phyloP scores from a whole-genome alignment of 139 green algal species.

The Coelastrella sp. region DNA sequence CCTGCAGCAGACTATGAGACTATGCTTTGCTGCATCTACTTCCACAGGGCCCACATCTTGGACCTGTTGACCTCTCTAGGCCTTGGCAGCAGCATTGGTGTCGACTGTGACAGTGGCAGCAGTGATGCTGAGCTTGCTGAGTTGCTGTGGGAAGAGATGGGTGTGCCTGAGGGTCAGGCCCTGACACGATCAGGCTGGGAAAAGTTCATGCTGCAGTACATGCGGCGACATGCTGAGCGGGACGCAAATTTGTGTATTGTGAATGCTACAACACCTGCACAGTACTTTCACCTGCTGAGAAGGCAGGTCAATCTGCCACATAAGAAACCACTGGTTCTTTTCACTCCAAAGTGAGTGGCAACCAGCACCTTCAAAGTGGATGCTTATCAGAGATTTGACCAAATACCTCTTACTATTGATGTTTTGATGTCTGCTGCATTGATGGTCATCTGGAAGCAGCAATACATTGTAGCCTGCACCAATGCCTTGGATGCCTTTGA shows the following conservation, averaged over 20 bases:
- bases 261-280: conserved; percentile 74
- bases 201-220: conserved; percentile 74
- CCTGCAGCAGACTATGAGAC: too few species aligned
- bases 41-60: conserved; percentile 34
- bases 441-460: too few species aligned
- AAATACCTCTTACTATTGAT: too few species aligned
- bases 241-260: conserved; percentile 76
- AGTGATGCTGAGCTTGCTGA: conserved; percentile 37
- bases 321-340: conserved; percentile 71
- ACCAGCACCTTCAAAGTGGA: background rate
- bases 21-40: background rate
- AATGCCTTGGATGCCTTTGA: too few species aligned
- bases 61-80: conserved; percentile 45
- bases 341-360: conserved; percentile 59
- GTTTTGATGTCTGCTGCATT: too few species aligned
- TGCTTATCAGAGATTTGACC: too few species aligned
- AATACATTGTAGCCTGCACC: too few species aligned
- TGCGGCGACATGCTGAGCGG: conserved; percentile 68
- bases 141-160: conserved; percentile 70
- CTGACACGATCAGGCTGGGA: conserved; percentile 64
- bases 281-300: conserved; percentile 80
- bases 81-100: background rate
- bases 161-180: conserved; percentile 45
- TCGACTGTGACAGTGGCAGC: conserved; percentile 3
- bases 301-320: conserved; percentile 60